Evolutionary conservation across 2,329 filamentous ascomycete species (phyloP).

Genomic region (Colletotrichum truncatum): DNA sequence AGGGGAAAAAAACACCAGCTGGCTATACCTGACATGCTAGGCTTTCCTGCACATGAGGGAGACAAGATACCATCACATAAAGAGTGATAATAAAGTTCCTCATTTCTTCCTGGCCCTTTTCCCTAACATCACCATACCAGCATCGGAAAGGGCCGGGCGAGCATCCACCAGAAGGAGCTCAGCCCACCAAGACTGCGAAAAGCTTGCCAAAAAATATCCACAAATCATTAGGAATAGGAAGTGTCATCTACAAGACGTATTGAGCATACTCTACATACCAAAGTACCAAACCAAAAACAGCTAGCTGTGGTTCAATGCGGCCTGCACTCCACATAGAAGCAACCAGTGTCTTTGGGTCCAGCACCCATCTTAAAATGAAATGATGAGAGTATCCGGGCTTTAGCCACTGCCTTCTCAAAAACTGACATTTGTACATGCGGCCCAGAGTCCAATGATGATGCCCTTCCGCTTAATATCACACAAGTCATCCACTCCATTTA

Average conservation of each 20-base stretch:
- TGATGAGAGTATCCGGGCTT: not conserved
- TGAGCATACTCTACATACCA: constrained; percentile 23
- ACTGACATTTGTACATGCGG: constrained; percentile 22
- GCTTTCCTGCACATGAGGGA: too few species aligned
- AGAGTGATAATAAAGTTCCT: too few species aligned
- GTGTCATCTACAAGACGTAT: not conserved
- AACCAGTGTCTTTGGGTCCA: not conserved
- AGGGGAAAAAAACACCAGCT: too few species aligned
- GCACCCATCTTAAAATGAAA: not conserved
- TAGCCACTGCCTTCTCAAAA: not conserved
- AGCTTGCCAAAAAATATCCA: too few species aligned
- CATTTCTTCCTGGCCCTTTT: too few species aligned
- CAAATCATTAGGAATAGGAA: too few species aligned
- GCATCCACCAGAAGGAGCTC: too few species aligned
- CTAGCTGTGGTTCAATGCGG: not conserved
- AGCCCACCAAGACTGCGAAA: too few species aligned
- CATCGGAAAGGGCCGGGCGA: too few species aligned
- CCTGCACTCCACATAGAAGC: constrained; percentile 25
- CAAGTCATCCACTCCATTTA: constrained; percentile 6
- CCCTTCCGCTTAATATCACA: constrained; percentile 10
- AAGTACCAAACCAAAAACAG: not conserved
- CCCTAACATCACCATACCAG: too few species aligned
- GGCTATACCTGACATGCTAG: too few species aligned
- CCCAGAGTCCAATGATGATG: constrained; percentile 6
- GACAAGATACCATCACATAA: too few species aligned